Evolutionary conservation across 2,329 filamentous ascomycete species (phyloP), one percentile per base, ranked within the genome.

Genomic region (Calonectria henricotiae): DNA sequence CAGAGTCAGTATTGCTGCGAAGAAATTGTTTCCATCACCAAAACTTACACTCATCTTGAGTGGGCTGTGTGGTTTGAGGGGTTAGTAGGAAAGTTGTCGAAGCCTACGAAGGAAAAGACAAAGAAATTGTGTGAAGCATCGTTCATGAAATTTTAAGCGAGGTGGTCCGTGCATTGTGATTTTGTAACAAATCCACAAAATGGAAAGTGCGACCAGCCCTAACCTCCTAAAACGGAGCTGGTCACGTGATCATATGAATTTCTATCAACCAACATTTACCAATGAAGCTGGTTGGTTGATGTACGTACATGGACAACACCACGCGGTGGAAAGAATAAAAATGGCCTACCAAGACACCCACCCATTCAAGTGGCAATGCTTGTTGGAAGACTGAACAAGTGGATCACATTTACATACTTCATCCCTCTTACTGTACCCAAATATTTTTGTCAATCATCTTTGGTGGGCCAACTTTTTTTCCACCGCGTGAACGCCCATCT

Each of bases 1-100:
- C n/a, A 51, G 63, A 51, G 72, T 77, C 63, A 75, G 69, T 68
- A 69, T 72, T 65, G 47, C 62, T 55, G 8, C 41, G 25, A 54
- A 51, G 75, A 76, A 71, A 77, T 75, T 78, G 75, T 76, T 65
- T 35, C 47, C 46, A 44, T 75, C 63, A 54, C 58, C 51, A 65
- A 43, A 39, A 82, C 82, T 78, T 78, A 84, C 82, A 84, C 81
- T 83, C 82, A 83, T 83, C 74, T 81, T 83, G 81, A 76, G 77
- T 79, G 77, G 71, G 77, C 80, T 82, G 79, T 77, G 75, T 79
- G 78, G 77, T 80, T 80, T 79, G 78, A 78, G 75, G 78, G 79
- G 81, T 83, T 82, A 81, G 81, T 83, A 79, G 71, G 73, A 80
- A 46, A 78, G 77, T 80, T 78, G 79, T 79, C 78, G 74, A 78